These are phyloP conservation scores for Ophiocordyceps sinensis DNA, from an alignment of 2,329 filamentous ascomycete genomes.

Conservation along the genomic window DNA sequence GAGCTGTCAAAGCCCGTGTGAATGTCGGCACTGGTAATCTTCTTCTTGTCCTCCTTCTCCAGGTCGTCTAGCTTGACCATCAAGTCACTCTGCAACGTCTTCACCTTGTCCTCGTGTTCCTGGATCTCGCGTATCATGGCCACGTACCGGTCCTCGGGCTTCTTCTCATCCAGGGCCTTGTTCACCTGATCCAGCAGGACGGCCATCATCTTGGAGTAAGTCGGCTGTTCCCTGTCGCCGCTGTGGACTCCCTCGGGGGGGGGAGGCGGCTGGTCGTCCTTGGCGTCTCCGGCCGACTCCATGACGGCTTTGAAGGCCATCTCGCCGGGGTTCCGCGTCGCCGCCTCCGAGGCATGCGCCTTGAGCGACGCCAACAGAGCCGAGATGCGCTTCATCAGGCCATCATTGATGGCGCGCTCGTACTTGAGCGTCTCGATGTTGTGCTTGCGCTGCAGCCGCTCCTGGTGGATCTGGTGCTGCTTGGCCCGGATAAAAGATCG, in stretches of 20 bases:
- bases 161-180: constrained; percentile 63
- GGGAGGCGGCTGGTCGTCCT: constrained; percentile 60
- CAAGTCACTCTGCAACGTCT: constrained; percentile 63
- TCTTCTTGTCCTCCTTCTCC: constrained; percentile 69
- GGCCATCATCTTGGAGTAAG: constrained; percentile 97
- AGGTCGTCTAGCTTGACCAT: constrained; percentile 61
- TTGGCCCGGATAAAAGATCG: constrained; percentile 96
- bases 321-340: constrained; percentile 55
- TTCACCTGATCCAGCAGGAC: constrained; percentile 90
- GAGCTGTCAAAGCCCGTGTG: constrained; percentile 87
- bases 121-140: constrained; percentile 69
- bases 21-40: constrained; percentile 87
- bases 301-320: constrained; percentile 82
- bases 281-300: constrained; percentile 58
- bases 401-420: constrained; percentile 85
- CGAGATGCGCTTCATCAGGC: constrained; percentile 72
- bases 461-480: constrained; percentile 90
- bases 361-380: constrained; percentile 61
- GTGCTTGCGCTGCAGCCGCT: constrained; percentile 70
- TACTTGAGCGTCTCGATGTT: constrained; percentile 89
- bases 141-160: constrained; percentile 51
- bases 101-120: constrained; percentile 63
- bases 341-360: constrained; percentile 54
- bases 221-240: constrained; percentile 58
- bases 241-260: constrained; percentile 68